Conservation (phyloP, 2,329 filamentous ascomycete genomes). For the Atkinsonella hypoxylon region DNA sequence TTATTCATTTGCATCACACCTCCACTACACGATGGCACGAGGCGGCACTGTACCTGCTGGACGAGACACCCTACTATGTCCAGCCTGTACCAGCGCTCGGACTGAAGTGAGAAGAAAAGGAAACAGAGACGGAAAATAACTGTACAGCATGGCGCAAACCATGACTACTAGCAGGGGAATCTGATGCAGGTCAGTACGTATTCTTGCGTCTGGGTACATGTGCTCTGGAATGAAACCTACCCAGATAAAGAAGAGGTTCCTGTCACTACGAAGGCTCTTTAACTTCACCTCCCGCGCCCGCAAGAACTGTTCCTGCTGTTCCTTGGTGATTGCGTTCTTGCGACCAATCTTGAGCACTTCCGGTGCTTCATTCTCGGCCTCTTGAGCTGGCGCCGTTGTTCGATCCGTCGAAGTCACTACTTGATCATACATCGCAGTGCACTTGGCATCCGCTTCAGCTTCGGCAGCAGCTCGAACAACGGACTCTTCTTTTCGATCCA, state of each 20-base stretch:
- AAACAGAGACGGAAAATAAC: conserved; percentile 36
- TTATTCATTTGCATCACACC: conserved; percentile 10
- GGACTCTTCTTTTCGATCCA: conserved; percentile 46
- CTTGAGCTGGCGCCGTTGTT: conserved; percentile 22
- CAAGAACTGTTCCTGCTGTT: conserved; percentile 52
- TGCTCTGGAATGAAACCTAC: conserved; percentile 27
- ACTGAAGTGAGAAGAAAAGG: conserved; percentile 22
- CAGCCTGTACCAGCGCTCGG: conserved; percentile 19
- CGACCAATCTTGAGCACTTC: conserved; percentile 45
- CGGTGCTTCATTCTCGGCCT: conserved; percentile 28
- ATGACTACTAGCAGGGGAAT: conserved; percentile 38
- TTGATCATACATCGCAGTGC: conserved; percentile 39
- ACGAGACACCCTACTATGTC: conserved; percentile 13
- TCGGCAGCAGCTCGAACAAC: conserved; percentile 46
- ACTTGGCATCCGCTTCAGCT: conserved; percentile 46
- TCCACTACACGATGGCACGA: conserved; percentile 16
- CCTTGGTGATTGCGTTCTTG: conserved; percentile 51
- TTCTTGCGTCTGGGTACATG: neutral
- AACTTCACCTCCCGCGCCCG: conserved; percentile 49
- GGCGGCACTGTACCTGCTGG: conserved; percentile 14
- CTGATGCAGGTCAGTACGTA: conserved; percentile 15
- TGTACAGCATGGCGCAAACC: conserved; percentile 37
- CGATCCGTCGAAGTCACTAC: conserved; percentile 11
- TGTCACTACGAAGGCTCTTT: conserved; percentile 51
- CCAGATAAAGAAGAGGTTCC: conserved; percentile 59